Percentiles rank a stretch among this genome's conserved stretches.
These are phyloP conservation scores for Lithohypha guttulata DNA, from an alignment of 2,329 filamentous ascomycete genomes.

Conservation along the genomic window DNA sequence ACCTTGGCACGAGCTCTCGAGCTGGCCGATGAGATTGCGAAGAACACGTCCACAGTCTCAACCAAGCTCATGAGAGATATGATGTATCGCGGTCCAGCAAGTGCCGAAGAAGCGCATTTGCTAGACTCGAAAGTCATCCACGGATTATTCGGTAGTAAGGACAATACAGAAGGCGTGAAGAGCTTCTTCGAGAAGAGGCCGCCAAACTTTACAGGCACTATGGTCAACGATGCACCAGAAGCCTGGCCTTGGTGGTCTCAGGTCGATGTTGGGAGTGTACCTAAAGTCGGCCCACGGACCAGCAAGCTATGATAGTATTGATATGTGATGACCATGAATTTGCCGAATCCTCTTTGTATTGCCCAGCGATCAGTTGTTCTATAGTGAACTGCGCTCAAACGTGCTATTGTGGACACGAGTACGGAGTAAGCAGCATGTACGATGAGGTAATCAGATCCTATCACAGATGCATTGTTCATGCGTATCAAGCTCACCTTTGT, in stretches of 20 bases:
- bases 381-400: too few relatives aligned
- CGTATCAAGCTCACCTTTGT: too few relatives aligned
- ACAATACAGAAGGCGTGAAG: constrained; percentile 56
- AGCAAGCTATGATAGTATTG: constrained; percentile 12
- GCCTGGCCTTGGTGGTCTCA: constrained; percentile 61
- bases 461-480: too few relatives aligned
- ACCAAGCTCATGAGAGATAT: constrained; percentile 60
- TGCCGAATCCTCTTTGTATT: too few relatives aligned
- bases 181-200: constrained; percentile 61
- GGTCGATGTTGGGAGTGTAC: constrained; percentile 31
- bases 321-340: not conserved
- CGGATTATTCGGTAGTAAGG: constrained; percentile 37
- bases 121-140: constrained; percentile 45
- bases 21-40: constrained; percentile 55
- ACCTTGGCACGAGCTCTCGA: constrained; percentile 56
- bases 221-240: constrained; percentile 49
- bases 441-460: too few relatives aligned
- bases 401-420: too few relatives aligned
- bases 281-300: constrained; percentile 5
- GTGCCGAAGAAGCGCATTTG: constrained; percentile 59
- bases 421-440: too few relatives aligned
- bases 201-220: constrained; percentile 50
- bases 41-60: constrained; percentile 54
- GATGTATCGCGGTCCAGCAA: constrained; percentile 47
- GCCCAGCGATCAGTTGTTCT: too few relatives aligned